These are phyloP conservation scores for Globisporangium barbulae DNA, from an alignment of 352 stramenopile genomes.

Conservation along the genomic window DNA sequence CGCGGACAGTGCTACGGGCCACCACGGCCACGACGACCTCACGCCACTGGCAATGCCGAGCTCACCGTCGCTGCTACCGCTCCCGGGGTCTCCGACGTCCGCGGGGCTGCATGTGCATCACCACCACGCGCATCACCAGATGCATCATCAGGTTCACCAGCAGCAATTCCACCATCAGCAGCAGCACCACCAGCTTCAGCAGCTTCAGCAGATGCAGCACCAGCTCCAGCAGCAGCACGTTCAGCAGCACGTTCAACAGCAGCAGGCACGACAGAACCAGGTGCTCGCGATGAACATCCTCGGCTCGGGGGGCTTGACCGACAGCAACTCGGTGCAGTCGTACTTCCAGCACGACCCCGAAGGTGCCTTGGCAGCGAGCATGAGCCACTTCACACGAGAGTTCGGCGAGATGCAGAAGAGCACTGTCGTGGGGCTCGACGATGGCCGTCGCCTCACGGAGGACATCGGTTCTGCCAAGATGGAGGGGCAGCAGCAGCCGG, in stretches of 20 bases:
- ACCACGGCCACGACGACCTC: slow-evolving; percentile 20
- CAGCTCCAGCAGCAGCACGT: slow-evolving; percentile 5
- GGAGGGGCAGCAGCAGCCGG: slow-evolving; percentile 24
- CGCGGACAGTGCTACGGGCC: slow-evolving; percentile 5
- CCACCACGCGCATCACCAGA: slow-evolving; percentile 9
- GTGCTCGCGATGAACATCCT: slow-evolving; percentile 17
- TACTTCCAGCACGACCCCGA: slow-evolving; percentile 42
- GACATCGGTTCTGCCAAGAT: slow-evolving; percentile 20
- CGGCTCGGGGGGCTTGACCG: slow-evolving; percentile 1
- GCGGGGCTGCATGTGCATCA: slow-evolving; percentile 14
- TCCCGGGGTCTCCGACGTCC: slow-evolving; percentile 32
- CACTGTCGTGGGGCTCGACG: slow-evolving; percentile 27
- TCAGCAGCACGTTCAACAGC: slow-evolving; percentile 11
- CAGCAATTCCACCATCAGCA: slow-evolving; percentile 6
- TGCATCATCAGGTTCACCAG: not conserved
- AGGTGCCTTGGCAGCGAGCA: slow-evolving; percentile 4
- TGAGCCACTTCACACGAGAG: slow-evolving; percentile 23
- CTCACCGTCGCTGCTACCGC: slow-evolving; percentile 45
- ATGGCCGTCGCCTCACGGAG: slow-evolving; percentile 32
- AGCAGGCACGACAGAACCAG: slow-evolving; percentile 17
- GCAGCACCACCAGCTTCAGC: slow-evolving; percentile 3
- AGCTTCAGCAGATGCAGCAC: slow-evolving; percentile 1
- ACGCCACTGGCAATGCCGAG: slow-evolving; percentile 39
- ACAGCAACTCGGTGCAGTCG: slow-evolving; percentile 23
- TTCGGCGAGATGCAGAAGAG: slow-evolving; percentile 50